Conservation (phyloP, 1,284 basidiomycete genomes). For the Stygiomarasmius scandens region DNA sequence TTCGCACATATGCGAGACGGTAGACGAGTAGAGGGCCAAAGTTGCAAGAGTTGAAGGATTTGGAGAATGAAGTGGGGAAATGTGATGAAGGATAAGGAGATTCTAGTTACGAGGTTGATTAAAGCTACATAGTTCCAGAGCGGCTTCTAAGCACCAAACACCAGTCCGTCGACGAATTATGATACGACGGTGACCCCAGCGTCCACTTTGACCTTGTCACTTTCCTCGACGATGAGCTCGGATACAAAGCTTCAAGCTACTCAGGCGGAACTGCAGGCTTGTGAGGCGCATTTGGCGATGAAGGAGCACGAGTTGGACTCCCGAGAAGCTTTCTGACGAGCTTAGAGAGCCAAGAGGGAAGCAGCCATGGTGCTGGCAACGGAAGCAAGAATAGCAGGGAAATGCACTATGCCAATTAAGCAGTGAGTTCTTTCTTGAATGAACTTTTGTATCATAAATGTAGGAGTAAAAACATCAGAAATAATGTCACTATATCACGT, state of each 20-base stretch:
- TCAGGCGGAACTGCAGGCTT: slow-evolving; percentile 76
- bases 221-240: too few relatives aligned
- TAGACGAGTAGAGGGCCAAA: slow-evolving; percentile 69
- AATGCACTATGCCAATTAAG: too few relatives aligned
- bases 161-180: too few relatives aligned
- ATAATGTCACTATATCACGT: too few relatives aligned
- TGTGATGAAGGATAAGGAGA: slow-evolving; percentile 73
- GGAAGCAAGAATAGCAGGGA: too few relatives aligned
- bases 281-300: slow-evolving; percentile 67
- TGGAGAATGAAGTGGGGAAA: slow-evolving; percentile 74
- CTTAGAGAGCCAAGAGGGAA: too few relatives aligned
- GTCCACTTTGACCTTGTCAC: neutral
- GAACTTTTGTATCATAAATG: too few relatives aligned
- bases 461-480: too few relatives aligned
- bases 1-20: slow-evolving; percentile 56
- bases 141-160: neutral
- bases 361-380: too few relatives aligned
- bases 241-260: slow-evolving; percentile 66
- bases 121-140: neutral
- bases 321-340: too few relatives aligned
- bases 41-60: slow-evolving; percentile 57
- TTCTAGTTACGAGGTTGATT: slow-evolving; percentile 46
- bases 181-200: neutral
- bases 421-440: too few relatives aligned
- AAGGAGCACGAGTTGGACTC: slow-evolving; percentile 72